Conservation (phyloP, 352 stramenopile genomes). For the Phytophthora pini region DNA sequence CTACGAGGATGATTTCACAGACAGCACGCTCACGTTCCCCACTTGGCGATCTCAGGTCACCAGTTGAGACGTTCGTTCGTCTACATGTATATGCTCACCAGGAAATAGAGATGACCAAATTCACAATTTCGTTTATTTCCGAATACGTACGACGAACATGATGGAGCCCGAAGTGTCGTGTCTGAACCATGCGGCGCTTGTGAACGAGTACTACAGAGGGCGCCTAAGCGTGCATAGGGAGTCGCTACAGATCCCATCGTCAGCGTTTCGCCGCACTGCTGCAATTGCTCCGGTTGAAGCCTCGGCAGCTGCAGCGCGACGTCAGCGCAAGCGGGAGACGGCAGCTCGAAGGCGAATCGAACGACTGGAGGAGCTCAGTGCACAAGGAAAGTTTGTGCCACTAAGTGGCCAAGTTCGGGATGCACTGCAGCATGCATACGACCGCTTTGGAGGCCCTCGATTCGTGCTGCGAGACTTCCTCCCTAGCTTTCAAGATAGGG, state of each 20-base stretch:
- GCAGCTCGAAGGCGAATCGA: conserved; percentile 30
- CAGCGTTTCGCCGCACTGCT: conserved; percentile 32
- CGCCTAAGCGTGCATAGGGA: conserved; percentile 30
- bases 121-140: neutral
- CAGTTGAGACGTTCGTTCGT: too few relatives aligned
- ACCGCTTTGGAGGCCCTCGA: conserved; percentile 19
- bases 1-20: too few relatives aligned
- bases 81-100: too few relatives aligned
- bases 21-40: too few relatives aligned
- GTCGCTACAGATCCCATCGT: conserved; percentile 42
- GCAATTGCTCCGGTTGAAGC: neutral
- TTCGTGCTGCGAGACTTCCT: conserved; percentile 34
- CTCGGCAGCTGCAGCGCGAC: conserved; percentile 20
- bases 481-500: conserved; percentile 13
- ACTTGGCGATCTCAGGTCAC: too few relatives aligned
- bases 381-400: conserved; percentile 60
- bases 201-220: conserved; percentile 64
- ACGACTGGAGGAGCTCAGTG: conserved; percentile 45
- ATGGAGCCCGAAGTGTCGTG: conserved; percentile 33
- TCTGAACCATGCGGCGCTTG: conserved; percentile 54
- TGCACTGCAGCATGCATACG: conserved; percentile 33
- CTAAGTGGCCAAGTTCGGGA: conserved; percentile 29
- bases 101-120: too few relatives aligned
- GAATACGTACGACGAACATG: conserved; percentile 1
- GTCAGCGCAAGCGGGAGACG: conserved; percentile 53